Evolutionary conservation across 2,329 filamentous ascomycete species (phyloP).

Genomic region (Stagonosporopsis tanaceti): DNA sequence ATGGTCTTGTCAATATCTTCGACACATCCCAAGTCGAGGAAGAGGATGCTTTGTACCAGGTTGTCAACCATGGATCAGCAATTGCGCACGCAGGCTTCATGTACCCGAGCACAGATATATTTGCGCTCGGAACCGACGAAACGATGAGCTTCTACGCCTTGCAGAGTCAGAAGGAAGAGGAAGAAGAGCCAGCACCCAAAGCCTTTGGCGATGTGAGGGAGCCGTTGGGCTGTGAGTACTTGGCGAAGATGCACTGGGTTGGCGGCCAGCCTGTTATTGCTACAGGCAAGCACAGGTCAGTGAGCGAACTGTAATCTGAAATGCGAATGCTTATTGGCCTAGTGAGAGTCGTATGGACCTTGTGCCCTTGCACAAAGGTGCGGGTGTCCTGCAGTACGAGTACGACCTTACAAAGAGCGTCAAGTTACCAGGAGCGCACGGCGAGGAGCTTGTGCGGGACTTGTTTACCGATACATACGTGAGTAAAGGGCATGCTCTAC

Average conservation of each 20-base stretch:
- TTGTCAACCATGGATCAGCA: constrained; percentile 78
- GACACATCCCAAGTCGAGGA: constrained; percentile 71
- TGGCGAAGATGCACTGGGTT: constrained; percentile 70
- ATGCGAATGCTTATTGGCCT: constrained; percentile 3
- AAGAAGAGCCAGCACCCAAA: constrained; percentile 57
- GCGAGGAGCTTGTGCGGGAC: constrained; percentile 59
- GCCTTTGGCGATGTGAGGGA: constrained; percentile 73
- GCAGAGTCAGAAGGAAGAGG: constrained; percentile 68
- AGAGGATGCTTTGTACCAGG: constrained; percentile 79
- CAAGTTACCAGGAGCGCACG: constrained; percentile 54
- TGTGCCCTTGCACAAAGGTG: constrained; percentile 39
- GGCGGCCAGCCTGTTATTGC: constrained; percentile 70
- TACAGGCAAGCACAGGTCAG: constrained; percentile 72
- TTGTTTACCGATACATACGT: constrained; percentile 51
- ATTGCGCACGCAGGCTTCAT: constrained; percentile 80
- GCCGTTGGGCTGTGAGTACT: constrained; percentile 74
- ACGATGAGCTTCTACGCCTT: constrained; percentile 76
- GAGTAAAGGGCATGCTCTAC: constrained; percentile 13
- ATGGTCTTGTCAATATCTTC: constrained; percentile 80
- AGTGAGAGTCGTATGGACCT: constrained; percentile 42
- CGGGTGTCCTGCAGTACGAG: constrained; percentile 37
- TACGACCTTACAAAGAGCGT: constrained; percentile 37
- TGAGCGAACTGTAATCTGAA: constrained; percentile 14
- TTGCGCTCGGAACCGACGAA: constrained; percentile 80
- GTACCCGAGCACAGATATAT: constrained; percentile 60